Base-by-base conservation (phyloP, 352 stramenopile species). In the Halophytophthora batemanensis region DNA sequence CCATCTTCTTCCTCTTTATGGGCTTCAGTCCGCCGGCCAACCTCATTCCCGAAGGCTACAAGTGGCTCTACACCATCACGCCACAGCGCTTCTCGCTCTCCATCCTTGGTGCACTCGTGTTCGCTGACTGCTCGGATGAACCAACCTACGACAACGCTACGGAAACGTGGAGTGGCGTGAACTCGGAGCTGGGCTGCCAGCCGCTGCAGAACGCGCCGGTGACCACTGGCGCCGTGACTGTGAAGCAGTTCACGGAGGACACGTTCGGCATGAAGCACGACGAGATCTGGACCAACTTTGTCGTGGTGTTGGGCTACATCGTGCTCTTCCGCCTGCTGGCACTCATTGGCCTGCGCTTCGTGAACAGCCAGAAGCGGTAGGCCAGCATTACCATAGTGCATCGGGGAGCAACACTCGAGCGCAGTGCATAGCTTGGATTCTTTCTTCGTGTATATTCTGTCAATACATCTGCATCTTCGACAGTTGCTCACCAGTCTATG, bases 31-130 rank as follows among this genome's bases (percentile, higher is more conserved):
- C 56, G 23, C 54, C 46, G 7, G 47, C 45, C n/a, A 22, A 29
- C 10, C 2, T 13, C 18, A 66, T 71, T n/a, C 62, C 62, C 10
- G 25, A 14, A 2, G 46, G 39, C 17, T 53, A 57, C 45, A 13
- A 54, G 25, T 72, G 59, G 59, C 38, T 73, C 23, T 66, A 63
- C 50, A 55, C 33, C 2, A 61, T 69, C 41, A 59, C 33, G 10
- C 59, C 53, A 13, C 57, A 50, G 22, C 19, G 37, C 15, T 66
- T 59, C 37, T 50, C 31, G 15, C 51, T 63, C 28, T 33, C 59
- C 1, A 48, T 66, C 22, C 36, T 66, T 19, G 25, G 33, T 13
- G 35, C 57, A 15, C 43, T 50, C 18, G 53, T 61, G 5, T 61
- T 56, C n/a, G 51, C 19, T 14, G 31, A 59, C 6, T 64, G 56